Evolutionary conservation across 192 early-diverging fungal species (phyloP).

Genomic region (Spizellomyces punctatus): DNA sequence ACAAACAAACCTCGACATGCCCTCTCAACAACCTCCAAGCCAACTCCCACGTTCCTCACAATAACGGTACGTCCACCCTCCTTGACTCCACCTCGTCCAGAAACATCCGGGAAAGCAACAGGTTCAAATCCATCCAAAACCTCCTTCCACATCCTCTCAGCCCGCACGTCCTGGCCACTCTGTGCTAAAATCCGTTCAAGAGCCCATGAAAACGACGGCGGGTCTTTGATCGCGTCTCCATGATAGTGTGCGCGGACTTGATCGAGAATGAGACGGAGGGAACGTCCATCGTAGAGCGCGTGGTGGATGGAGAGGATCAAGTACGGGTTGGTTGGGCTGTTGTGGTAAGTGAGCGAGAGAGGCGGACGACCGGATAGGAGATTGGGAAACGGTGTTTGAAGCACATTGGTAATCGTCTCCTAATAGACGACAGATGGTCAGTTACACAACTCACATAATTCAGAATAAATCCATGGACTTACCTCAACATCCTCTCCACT

Average conservation of each 20-base stretch:
- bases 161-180: not conserved
- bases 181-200: conserved; percentile 2
- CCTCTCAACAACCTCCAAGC: not conserved
- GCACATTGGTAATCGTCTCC: not conserved
- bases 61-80: not conserved
- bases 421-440: not conserved
- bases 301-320: conserved; percentile 37
- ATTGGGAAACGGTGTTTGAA: not conserved
- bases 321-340: not conserved
- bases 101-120: conserved; percentile 11
- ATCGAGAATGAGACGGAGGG: conserved; percentile 20
- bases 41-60: not conserved
- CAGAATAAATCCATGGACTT: not conserved
- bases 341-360: not conserved
- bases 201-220: conserved; percentile 8
- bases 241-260: conserved; percentile 8
- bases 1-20: not conserved
- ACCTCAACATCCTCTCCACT: not conserved
- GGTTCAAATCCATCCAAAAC: conserved; percentile 5
- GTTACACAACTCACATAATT: not conserved
- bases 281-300: conserved; percentile 40
- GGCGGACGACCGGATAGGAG: too few relatives aligned
- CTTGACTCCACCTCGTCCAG: not conserved
- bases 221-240: not conserved
- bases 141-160: conserved; percentile 10